Evolutionary conservation across 2,329 filamentous ascomycete species (phyloP), one percentile per base, ranked within the genome.

Genomic region (Fonsecaea monophora): DNA sequence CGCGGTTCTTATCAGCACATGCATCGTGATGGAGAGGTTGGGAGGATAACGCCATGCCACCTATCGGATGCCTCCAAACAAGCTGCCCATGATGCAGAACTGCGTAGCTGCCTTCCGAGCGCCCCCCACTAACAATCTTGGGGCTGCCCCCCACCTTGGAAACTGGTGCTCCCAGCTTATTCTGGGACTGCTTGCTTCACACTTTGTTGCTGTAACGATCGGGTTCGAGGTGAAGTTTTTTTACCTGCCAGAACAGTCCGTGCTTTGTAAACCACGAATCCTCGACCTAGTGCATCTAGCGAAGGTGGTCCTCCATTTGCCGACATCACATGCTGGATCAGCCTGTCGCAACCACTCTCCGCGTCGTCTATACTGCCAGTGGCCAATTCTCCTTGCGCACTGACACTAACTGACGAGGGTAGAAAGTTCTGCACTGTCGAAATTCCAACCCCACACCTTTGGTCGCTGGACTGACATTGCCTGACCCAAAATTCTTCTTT

Each of bases 1-100:
- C 57, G 45, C 37, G 48, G 45, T 58, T 53, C 63, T 70, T 70
- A 70, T 70, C 68, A 70, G 68, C 66, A 68, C 60, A 66, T 70
- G 68, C 65, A 68, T 30, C 12, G 60, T 67, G 67, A 65, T 67
- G 64, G 61, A 67, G 64, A 55, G 55, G 32, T 53, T 53, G 57
- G 21, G 53, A 18, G 61, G 57, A 68, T 65, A 59, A 56, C 61
- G 25, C 53, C 34, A 37, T 48, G 21, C 40, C 57, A 40, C 55
- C 35, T 38, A 67, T 38, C 25, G 38, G 37, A 65, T 45, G 53
- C 48, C 50, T 55, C 34, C 45, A 48, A 63, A 58, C 40, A 56
- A 66, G 66, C 57, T 60, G 53, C 35, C 35, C 66, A 65, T 62
- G 62, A 58, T 64, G 65, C 37, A 48, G 32, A 21, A 45, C 18